These are phyloP conservation scores for Malassezia yamatoensis DNA, from an alignment of 1,284 basidiomycete species.

Conservation along the genomic window DNA sequence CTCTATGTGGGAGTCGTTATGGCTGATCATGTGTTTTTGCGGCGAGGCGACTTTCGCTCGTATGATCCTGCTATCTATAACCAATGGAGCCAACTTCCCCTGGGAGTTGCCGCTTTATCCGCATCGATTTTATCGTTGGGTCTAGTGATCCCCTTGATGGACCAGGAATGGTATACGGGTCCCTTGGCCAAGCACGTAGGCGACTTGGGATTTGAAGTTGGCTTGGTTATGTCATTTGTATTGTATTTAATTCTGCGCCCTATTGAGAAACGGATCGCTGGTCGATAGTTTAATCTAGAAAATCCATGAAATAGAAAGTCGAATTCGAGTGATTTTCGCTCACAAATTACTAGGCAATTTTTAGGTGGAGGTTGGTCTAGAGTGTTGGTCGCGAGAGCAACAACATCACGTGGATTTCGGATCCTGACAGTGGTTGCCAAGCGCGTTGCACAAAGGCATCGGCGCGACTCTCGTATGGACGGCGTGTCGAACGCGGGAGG, in stretches of 20 bases:
- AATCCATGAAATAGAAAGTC: no score
- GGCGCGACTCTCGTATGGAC: background rate
- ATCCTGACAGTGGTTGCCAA: no score
- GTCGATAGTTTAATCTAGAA: background rate
- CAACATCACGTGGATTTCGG: no score
- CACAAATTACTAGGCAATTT: no score
- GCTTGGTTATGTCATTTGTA: constrained; percentile 36
- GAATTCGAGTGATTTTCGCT: background rate
- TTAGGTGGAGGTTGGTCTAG: no score
- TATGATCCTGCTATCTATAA: constrained; percentile 59
- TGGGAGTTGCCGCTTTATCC: constrained; percentile 53
- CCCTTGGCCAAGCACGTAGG: constrained; percentile 39
- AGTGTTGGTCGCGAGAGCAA: no score
- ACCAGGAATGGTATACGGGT: constrained; percentile 42
- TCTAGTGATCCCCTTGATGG: constrained; percentile 42
- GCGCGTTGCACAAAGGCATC: no score
- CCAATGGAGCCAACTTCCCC: constrained; percentile 52
- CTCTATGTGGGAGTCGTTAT: constrained; percentile 57
- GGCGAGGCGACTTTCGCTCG: constrained; percentile 50
- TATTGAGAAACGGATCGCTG: constrained; percentile 31
- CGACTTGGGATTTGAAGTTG: constrained; percentile 49
- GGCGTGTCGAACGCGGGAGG: constrained; percentile 1
- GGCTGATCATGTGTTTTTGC: constrained; percentile 58
- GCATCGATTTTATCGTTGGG: constrained; percentile 33
- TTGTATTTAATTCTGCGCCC: constrained; percentile 40